phyloP scores from a whole-genome alignment of 176 grass and related monocot genomes.

The Raddia distichophylla region DNA sequence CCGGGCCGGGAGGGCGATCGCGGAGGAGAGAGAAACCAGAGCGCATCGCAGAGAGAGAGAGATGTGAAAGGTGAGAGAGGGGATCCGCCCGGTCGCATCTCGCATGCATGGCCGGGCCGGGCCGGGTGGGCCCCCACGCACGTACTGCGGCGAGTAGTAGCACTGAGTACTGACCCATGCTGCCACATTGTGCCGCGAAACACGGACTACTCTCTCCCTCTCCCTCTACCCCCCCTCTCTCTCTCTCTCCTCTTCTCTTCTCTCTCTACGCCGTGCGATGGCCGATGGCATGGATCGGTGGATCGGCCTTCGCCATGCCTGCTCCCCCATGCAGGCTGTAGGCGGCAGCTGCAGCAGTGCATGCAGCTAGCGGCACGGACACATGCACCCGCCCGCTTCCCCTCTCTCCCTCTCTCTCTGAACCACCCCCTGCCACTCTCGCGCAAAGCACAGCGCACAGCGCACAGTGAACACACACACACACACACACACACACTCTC shows the following conservation, averaged over 20 bases:
- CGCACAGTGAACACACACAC: no score
- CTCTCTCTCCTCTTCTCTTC: neutral
- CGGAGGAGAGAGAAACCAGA: neutral
- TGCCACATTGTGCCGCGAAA: slow-evolving; percentile 48
- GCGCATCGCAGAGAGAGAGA: no score
- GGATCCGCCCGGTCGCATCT: no score
- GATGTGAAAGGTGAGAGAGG: neutral
- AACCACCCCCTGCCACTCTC: neutral
- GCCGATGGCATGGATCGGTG: neutral
- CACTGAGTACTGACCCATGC: neutral
- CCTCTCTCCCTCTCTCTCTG: neutral
- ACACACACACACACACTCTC: no score
- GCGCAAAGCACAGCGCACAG: neutral
- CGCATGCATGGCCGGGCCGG: neutral
- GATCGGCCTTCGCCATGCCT: neutral
- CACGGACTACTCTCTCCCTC: slow-evolving; percentile 26
- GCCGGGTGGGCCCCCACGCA: neutral
- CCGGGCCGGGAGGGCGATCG: neutral
- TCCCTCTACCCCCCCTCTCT: neutral
- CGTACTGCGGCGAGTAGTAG: neutral
- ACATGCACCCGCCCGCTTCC: neutral
- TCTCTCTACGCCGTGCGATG: neutral
- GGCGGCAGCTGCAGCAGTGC: neutral
- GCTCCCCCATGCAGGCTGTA: neutral
- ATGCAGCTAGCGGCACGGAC: neutral